Base-by-base conservation (phyloP, 345 rosid genomes). In the Citrus trifoliata region DNA sequence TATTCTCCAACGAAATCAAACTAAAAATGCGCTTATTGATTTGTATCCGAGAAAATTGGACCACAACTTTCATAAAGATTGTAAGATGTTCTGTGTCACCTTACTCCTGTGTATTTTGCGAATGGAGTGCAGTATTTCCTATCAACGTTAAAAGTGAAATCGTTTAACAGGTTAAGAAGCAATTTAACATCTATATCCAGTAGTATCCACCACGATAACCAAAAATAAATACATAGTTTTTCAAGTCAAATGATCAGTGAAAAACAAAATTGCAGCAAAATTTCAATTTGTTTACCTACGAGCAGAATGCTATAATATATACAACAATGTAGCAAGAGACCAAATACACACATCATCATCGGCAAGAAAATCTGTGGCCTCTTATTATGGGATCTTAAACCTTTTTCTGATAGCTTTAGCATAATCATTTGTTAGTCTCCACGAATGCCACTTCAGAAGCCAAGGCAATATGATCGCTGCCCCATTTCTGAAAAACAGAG, bases 391-490 rank as follows among this genome's bases (percentile, higher is more conserved):
- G 18, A 73, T 14, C 59, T 64, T 59, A n/a, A 71, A 14, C 76
- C 75, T 70, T 40, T 71, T 70, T 58, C 70, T 33, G 38, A 46
- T 35, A 72, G 51, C 69, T 82, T 83, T 78, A 2, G 73, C 46
- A 48, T 51, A 56, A 27, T 72, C 68, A 63, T 79, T 69, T 9
- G 76, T 28, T 6, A 38, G 75, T 62, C 83, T 67, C 72, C 28
- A 86, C 56, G 48, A 96, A 86, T 8, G 89, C 97, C 83, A 94
- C 82, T 80, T 96, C 97, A 35, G 97, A 88, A 80, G 89, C 98
- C 80, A 96, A 81, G 21, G 99, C 97, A 73, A 93, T 86, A 82
- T 94, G 99, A 85, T 96, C 98, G 33, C 98, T 96, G 10, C 99
- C 95, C 99, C 99, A 94, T 93, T 91, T 96, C 98, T 94, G 91